phyloP scores from a whole-genome alignment of 2,329 filamentous ascomycete species.

The Cordyceps cateniannulata region DNA sequence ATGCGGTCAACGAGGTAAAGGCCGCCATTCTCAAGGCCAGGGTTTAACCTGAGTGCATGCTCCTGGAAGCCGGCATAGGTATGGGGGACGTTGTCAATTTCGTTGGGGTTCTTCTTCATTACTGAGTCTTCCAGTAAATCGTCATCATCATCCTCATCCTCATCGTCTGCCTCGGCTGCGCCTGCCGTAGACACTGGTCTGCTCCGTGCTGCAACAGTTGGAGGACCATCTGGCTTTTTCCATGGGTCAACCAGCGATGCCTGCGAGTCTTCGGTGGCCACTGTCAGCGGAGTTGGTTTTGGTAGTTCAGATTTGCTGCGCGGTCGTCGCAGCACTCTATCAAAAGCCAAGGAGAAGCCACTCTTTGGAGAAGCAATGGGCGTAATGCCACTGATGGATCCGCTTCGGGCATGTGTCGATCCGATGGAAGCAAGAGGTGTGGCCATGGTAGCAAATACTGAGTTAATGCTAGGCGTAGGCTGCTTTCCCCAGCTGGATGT shows the following conservation, averaged over 20 bases:
- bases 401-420: slow-evolving; percentile 47
- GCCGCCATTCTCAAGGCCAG: slow-evolving; percentile 51
- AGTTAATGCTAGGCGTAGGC: slow-evolving; percentile 51
- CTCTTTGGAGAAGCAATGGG: slow-evolving; percentile 49
- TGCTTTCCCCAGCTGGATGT: slow-evolving; percentile 48
- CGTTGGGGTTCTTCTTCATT: slow-evolving; percentile 55
- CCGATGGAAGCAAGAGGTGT: slow-evolving; percentile 50
- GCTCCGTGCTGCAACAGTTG: slow-evolving; percentile 43
- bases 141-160: slow-evolving; percentile 55
- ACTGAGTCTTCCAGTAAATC: slow-evolving; percentile 51
- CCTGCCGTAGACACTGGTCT: slow-evolving; percentile 22
- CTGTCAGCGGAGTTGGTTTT: slow-evolving; percentile 27
- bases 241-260: slow-evolving; percentile 44
- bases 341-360: slow-evolving; percentile 37
- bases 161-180: slow-evolving; percentile 36
- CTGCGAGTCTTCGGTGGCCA: slow-evolving; percentile 28
- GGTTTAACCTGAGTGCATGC: slow-evolving; percentile 68
- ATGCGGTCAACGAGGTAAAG: slow-evolving; percentile 70
- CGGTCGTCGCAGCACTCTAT: slow-evolving; percentile 44
- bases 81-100: slow-evolving; percentile 63
- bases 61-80: slow-evolving; percentile 69
- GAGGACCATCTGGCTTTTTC: slow-evolving; percentile 47
- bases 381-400: slow-evolving; percentile 50
- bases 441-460: slow-evolving; percentile 49
- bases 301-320: slow-evolving; percentile 50